Conservation (phyloP, 257 asterid genomes). For the Solanum sejunctum region DNA sequence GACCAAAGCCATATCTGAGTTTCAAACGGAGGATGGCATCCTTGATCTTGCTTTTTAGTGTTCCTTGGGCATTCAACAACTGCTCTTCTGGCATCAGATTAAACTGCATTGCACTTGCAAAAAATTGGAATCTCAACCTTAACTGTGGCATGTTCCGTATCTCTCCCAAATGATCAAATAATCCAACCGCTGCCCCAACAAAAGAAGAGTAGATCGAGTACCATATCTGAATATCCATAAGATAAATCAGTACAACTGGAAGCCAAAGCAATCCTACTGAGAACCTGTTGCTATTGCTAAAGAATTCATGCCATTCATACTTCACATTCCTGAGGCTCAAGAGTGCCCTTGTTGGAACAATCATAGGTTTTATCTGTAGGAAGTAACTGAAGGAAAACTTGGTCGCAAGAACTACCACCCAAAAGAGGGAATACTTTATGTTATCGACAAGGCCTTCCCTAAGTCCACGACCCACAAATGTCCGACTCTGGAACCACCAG, state of each 20-base stretch:
- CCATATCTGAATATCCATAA: slow-evolving; percentile 96
- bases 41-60: slow-evolving; percentile 65
- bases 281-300: slow-evolving; percentile 62
- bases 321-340: slow-evolving; percentile 31
- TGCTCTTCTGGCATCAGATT: slow-evolving; percentile 99
- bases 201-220: slow-evolving; percentile 85
- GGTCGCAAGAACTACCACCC: slow-evolving; percentile 77
- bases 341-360: slow-evolving; percentile 70
- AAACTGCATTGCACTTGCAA: slow-evolving; percentile 96
- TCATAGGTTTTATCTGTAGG: slow-evolving; percentile 93
- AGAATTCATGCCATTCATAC: slow-evolving; percentile 84
- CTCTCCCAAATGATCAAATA: slow-evolving; percentile 97
- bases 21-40: slow-evolving; percentile 76
- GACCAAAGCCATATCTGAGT: slow-evolving; percentile 89
- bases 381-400: slow-evolving; percentile 86
- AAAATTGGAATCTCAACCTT: slow-evolving; percentile 93
- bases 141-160: slow-evolving; percentile 90
- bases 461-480: slow-evolving; percentile 90
- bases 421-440: slow-evolving; percentile 71
- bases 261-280: slow-evolving; percentile 90
- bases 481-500: slow-evolving; percentile 98
- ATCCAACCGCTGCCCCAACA: slow-evolving; percentile 82
- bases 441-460: slow-evolving; percentile 95
- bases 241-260: slow-evolving; percentile 86
- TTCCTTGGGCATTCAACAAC: slow-evolving; percentile 63